Conservation (phyloP, 2,329 filamentous ascomycete genomes). For the Aureobasidium sp. region DNA sequence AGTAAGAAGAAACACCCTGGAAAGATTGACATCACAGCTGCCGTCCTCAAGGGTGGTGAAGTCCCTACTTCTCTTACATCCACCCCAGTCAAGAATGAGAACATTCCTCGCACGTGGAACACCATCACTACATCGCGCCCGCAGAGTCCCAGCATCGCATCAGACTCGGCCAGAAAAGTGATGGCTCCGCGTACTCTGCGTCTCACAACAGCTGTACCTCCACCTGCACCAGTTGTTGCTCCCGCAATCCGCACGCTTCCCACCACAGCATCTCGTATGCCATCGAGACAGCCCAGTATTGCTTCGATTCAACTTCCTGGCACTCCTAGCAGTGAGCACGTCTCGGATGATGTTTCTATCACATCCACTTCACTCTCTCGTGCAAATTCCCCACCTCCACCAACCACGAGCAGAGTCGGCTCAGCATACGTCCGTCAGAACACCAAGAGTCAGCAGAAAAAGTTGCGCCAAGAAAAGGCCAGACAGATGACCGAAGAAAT, state of each 20-base stretch:
- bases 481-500: conserved; percentile 39
- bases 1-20: conserved; percentile 33
- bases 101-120: conserved; percentile 13
- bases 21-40: conserved; percentile 39
- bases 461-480: conserved; percentile 43
- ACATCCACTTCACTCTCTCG: conserved; percentile 65
- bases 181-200: conserved; percentile 56
- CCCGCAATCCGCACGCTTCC: conserved; percentile 26
- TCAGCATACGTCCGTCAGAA: conserved; percentile 59
- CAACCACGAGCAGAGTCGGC: conserved; percentile 45
- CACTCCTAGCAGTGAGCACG: conserved; percentile 62
- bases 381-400: conserved; percentile 57
- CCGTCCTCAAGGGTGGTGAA: conserved; percentile 22
- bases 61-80: conserved; percentile 9
- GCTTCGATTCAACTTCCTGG: conserved; percentile 56
- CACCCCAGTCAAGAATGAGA: conserved; percentile 20
- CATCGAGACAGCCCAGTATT: conserved; percentile 45
- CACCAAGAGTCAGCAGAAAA: conserved; percentile 71
- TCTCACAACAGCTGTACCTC: conserved; percentile 51
- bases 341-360: conserved; percentile 69
- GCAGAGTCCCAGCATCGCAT: conserved; percentile 43
- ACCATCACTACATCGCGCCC: conserved; percentile 36
- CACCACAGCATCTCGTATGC: conserved; percentile 29
- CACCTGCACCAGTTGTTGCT: conserved; percentile 29
- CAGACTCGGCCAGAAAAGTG: conserved; percentile 34